Percentiles rank a stretch among this genome's conserved stretches.
These are phyloP conservation scores for Posidonia australis DNA, from an alignment of 106 monocot genomes.

Conservation along the genomic window DNA sequence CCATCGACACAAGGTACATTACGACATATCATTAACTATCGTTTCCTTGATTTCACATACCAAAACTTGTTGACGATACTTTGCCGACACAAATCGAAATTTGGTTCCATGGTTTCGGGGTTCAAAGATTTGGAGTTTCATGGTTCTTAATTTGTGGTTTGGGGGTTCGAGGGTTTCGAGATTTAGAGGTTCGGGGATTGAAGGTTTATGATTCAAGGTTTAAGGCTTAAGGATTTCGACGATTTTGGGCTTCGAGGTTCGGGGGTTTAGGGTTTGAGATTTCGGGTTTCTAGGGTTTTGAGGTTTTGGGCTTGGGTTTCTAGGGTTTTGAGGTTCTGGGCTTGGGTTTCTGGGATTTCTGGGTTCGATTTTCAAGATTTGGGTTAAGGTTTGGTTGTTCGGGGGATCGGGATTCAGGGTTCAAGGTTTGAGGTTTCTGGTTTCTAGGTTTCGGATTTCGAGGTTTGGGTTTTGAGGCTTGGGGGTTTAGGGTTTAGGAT, in stretches of 20 bases:
- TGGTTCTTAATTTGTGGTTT: too few relatives aligned
- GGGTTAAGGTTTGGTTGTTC: not conserved
- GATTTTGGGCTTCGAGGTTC: not conserved
- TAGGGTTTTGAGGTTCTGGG: not conserved
- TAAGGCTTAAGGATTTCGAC: not conserved
- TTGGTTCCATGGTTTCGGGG: slow-evolving; percentile 1
- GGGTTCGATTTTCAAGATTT: too few relatives aligned
- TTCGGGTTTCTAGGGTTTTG: not conserved
- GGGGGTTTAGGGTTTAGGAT: too few relatives aligned
- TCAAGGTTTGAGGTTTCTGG: not conserved
- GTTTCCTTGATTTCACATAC: too few relatives aligned
- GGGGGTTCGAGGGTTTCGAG: not conserved
- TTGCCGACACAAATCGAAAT: too few relatives aligned
- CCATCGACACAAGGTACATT: too few relatives aligned
- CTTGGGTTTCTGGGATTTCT: not conserved
- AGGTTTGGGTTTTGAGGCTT: not conserved
- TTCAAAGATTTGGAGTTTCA: too few relatives aligned
- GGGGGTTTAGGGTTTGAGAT: not conserved
- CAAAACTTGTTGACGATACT: too few relatives aligned
- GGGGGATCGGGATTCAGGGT: not conserved
- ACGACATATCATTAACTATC: too few relatives aligned
- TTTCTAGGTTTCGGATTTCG: not conserved
- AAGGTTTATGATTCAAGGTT: slow-evolving; percentile 3
- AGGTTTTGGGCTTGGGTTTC: not conserved
- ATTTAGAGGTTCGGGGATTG: not conserved